Conservation (phyloP, 2,329 filamentous ascomycete species). For the Neonectria punicea region DNA sequence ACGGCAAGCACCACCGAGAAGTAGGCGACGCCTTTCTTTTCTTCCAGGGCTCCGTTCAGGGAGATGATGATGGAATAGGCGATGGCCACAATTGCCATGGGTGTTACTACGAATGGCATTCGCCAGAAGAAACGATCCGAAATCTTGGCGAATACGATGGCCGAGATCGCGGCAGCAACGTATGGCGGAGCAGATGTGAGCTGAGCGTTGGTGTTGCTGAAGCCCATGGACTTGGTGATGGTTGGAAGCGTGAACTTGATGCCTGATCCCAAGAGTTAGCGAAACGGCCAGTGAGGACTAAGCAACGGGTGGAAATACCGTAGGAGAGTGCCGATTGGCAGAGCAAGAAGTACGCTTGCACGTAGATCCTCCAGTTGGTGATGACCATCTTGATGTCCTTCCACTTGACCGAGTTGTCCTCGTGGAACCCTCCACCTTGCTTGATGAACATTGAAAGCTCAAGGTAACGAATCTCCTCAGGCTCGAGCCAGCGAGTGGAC, state of each 20-base stretch:
- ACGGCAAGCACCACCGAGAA: slow-evolving; percentile 36
- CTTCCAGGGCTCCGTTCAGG: slow-evolving; percentile 29
- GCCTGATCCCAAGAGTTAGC: slow-evolving; percentile 11
- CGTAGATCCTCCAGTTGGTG: slow-evolving; percentile 46
- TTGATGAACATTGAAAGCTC: slow-evolving; percentile 46
- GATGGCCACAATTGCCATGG: slow-evolving; percentile 32
- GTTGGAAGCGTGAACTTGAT: slow-evolving; percentile 42
- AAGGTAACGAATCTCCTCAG: slow-evolving; percentile 41
- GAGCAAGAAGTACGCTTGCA: slow-evolving; percentile 43
- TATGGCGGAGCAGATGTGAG: slow-evolving; percentile 67
- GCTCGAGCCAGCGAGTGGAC: slow-evolving; percentile 47
- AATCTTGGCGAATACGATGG: slow-evolving; percentile 70
- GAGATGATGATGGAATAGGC: slow-evolving; percentile 39
- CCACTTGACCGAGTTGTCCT: slow-evolving; percentile 35
- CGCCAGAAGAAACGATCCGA: slow-evolving; percentile 68
- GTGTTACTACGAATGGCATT: slow-evolving; percentile 39
- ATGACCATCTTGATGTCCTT: slow-evolving; percentile 41
- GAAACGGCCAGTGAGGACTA: rapidly evolving
- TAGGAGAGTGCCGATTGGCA: slow-evolving; percentile 43
- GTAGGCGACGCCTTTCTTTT: slow-evolving; percentile 35
- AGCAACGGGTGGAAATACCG: slow-evolving; percentile 19
- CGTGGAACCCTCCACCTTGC: slow-evolving; percentile 43
- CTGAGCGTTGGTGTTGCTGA: slow-evolving; percentile 42
- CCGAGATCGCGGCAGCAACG: slow-evolving; percentile 70
- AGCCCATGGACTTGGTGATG: slow-evolving; percentile 41